Evolutionary conservation across 2,329 filamentous ascomycete genomes (phyloP).

Genomic region (Colletotrichum tanaceti): DNA sequence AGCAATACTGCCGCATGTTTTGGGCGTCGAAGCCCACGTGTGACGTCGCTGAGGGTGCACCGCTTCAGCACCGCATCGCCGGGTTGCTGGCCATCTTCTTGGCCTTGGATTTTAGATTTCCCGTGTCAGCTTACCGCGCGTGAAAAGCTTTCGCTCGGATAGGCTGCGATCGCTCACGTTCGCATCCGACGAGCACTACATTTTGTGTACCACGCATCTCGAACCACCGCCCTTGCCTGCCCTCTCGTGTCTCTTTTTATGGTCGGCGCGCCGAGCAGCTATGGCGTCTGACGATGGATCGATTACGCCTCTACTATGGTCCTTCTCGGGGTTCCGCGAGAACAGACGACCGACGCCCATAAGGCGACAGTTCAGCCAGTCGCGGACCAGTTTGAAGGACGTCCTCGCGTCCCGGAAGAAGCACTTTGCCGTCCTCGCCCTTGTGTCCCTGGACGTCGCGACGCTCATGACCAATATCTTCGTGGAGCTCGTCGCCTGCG

Average conservation of each 20-base stretch:
- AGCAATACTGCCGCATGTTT: slow-evolving; percentile 23
- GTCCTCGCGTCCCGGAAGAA: slow-evolving; percentile 51
- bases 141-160: slow-evolving; percentile 5
- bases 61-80: slow-evolving; percentile 37
- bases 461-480: slow-evolving; percentile 61
- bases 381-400: slow-evolving; percentile 31
- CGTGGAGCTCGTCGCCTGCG: slow-evolving; percentile 61
- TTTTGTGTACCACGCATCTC: not conserved
- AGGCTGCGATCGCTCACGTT: slow-evolving; percentile 21
- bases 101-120: slow-evolving; percentile 5
- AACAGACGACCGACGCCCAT: slow-evolving; percentile 33
- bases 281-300: slow-evolving; percentile 37
- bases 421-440: slow-evolving; percentile 57
- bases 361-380: slow-evolving; percentile 35
- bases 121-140: not conserved
- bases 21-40: slow-evolving; percentile 26
- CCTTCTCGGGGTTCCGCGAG: slow-evolving; percentile 38
- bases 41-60: slow-evolving; percentile 37
- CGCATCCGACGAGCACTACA: not conserved
- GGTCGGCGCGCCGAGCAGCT: not conserved
- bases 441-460: slow-evolving; percentile 59
- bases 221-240: not conserved
- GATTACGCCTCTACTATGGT: slow-evolving; percentile 35
- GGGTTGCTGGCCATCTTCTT: slow-evolving; percentile 28
- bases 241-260: not conserved